Conservation (phyloP, 2,329 filamentous ascomycete genomes). For the Huntiella decipiens region DNA sequence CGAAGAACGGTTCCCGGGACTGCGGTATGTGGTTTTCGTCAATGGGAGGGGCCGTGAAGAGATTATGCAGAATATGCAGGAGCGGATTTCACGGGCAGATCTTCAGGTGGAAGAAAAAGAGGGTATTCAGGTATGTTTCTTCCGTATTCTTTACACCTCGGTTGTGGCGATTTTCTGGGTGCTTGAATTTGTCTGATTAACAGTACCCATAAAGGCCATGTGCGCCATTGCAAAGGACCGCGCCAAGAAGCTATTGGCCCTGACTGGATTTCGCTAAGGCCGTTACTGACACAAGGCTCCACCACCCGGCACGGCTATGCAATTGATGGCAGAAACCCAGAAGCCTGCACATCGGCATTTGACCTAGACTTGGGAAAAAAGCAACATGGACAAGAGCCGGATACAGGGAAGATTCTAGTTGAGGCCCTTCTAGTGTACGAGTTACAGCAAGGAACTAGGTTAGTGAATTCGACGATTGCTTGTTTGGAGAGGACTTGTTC, state of each 20-base stretch:
- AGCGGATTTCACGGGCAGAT: constrained; percentile 50
- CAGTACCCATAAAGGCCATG: constrained; percentile 47
- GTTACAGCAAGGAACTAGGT: no score
- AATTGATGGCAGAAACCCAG: no score
- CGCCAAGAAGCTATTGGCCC: constrained; percentile 37
- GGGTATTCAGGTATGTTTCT: constrained; percentile 46
- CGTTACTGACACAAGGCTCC: no score
- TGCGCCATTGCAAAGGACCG: constrained; percentile 75
- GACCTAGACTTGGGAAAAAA: no score
- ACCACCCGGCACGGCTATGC: no score
- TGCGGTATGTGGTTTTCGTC: constrained; percentile 84
- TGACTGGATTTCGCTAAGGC: background rate
- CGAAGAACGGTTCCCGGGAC: constrained; percentile 59
- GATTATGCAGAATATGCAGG: constrained; percentile 68
- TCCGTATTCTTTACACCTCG: background rate
- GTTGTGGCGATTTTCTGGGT: constrained; percentile 1
- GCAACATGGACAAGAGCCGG: no score
- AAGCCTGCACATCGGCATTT: no score
- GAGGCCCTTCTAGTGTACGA: no score
- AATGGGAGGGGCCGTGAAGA: constrained; percentile 55
- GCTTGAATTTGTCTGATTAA: constrained; percentile 11
- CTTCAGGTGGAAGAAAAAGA: constrained; percentile 48
- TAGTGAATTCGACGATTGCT: no score
- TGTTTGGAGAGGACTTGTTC: no score
- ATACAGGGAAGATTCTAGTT: no score